Base-by-base conservation (phyloP, 2,329 filamentous ascomycete species). In the Colletotrichum sp. region DNA sequence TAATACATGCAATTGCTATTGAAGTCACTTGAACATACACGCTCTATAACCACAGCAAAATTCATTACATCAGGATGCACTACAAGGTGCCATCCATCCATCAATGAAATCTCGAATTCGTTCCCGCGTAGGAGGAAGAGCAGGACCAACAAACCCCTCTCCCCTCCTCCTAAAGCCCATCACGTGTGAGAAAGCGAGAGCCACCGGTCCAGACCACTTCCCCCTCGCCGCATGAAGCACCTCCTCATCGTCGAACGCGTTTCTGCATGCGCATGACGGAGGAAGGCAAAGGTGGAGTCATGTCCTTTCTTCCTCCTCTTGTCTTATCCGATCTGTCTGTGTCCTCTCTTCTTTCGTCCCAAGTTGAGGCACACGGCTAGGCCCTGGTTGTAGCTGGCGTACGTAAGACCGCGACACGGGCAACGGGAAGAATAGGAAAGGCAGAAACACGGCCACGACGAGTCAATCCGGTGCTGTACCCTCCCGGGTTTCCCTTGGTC, bases 261-360 rank as follows among this genome's bases (percentile, higher is more conserved):
- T 64, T 59, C 73, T 73, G 70, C 65, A 73, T 73, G 64, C 64
- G 73, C 73, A 75, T 75, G 73, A 73, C 32, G 32, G 39, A 57
- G 48, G 52, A 24, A 63, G 63, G 52, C 30, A 15, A 16, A 62
- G 32, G 64, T 48, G 57, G 70, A 73, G 70, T 73, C 73, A 68
- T 68, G 70, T 69, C 36, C 26, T 66, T 18, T 28, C 15, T 18
- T 12, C 24, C 24, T 60, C 22, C 30, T 52, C 22, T 28, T n/a
- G 16, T 32, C 26, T 57, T 34, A 57, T 24, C 30, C 55, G 18
- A 16, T 32, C 57, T 60, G 26, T n/a, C 12, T 32, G n/a, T 62
- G 28, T 62, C 32, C 59, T 32, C 30, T 30, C 4, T 12, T 34
- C 18, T 62, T 32, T 75, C 63, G 34, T 75, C 70, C 70, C 39